These are phyloP conservation scores for Xerocomus amazonicus DNA, from an alignment of 1,284 basidiomycete species.

Conservation along the genomic window DNA sequence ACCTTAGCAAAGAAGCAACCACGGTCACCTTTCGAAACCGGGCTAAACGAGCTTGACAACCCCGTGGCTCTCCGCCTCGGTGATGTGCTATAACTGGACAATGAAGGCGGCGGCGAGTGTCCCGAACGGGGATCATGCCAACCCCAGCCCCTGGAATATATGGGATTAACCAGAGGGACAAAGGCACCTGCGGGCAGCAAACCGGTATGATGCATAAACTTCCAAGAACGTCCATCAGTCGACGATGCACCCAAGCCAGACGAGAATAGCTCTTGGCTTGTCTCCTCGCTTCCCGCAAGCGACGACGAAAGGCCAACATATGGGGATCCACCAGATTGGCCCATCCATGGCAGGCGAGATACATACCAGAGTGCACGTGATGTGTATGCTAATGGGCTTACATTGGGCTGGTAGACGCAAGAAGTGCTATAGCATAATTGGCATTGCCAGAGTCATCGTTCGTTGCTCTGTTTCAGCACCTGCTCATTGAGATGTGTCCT, in stretches of 20 bases:
- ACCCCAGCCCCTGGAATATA: conserved; percentile 10
- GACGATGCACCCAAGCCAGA: neutral
- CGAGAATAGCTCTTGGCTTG: no score
- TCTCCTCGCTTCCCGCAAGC: neutral
- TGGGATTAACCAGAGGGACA: conserved; percentile 5
- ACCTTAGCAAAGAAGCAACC: neutral
- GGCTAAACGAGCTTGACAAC: no score
- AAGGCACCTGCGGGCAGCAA: conserved; percentile 5
- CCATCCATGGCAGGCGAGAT: no score
- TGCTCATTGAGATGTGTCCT: no score
- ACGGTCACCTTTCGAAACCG: no score
- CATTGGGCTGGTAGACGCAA: no score
- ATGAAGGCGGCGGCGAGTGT: conserved; percentile 22
- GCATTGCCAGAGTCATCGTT: no score
- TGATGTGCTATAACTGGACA: conserved; percentile 12
- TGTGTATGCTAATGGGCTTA: no score
- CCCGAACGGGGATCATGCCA: conserved; percentile 18
- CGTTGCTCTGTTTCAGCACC: no score
- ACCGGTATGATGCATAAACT: conserved; percentile 6
- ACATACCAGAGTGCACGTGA: no score
- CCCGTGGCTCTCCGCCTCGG: conserved; percentile 11
- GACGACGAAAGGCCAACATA: conserved; percentile 10
- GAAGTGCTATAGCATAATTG: no score
- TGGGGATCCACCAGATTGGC: conserved; percentile 16
- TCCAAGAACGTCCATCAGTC: conserved; percentile 2